A percentile compares a stretch with the other conserved stretches of the same genome.
These are phyloP conservation scores for Phytophthora kernoviae DNA, from an alignment of 352 stramenopile species.

Conservation along the genomic window DNA sequence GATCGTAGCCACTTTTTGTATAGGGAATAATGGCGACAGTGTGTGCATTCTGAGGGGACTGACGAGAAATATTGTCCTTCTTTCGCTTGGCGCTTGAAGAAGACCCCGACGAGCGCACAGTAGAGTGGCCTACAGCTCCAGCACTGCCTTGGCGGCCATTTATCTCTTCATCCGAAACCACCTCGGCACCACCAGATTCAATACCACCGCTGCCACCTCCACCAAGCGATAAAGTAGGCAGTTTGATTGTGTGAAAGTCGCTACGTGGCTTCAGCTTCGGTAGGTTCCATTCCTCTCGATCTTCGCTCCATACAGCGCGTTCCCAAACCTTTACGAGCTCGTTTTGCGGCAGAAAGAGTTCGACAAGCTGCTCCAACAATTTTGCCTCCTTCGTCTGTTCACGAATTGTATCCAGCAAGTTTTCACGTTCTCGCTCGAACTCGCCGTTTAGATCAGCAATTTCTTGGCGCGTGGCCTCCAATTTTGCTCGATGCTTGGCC, in stretches of 20 bases:
- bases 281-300: slow-evolving; percentile 78
- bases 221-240: slow-evolving; percentile 50
- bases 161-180: slow-evolving; percentile 65
- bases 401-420: slow-evolving; percentile 87
- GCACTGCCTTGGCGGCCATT: slow-evolving; percentile 24
- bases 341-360: slow-evolving; percentile 84
- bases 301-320: slow-evolving; percentile 82
- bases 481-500: slow-evolving; percentile 66
- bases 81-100: slow-evolving; percentile 38
- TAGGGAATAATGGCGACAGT: slow-evolving; percentile 8
- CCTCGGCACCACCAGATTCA: slow-evolving; percentile 64
- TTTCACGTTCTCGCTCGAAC: slow-evolving; percentile 86
- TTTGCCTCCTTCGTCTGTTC: slow-evolving; percentile 90
- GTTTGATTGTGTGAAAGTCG: slow-evolving; percentile 83
- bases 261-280: slow-evolving; percentile 78
- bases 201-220: slow-evolving; percentile 18
- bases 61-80: slow-evolving; percentile 28
- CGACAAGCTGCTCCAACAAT: slow-evolving; percentile 86
- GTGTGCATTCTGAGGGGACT: slow-evolving; percentile 4
- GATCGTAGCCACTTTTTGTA: slow-evolving; percentile 8
- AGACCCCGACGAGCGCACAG: slow-evolving; percentile 36
- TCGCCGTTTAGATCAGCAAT: slow-evolving; percentile 85
- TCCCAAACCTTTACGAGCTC: slow-evolving; percentile 91
- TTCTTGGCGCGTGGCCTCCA: slow-evolving; percentile 81
- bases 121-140: slow-evolving; percentile 27